Percentiles rank a stretch among this genome's conserved stretches.
Evolutionary conservation across 345 rosid species (phyloP).

Genomic region (Jatropha curcas): DNA sequence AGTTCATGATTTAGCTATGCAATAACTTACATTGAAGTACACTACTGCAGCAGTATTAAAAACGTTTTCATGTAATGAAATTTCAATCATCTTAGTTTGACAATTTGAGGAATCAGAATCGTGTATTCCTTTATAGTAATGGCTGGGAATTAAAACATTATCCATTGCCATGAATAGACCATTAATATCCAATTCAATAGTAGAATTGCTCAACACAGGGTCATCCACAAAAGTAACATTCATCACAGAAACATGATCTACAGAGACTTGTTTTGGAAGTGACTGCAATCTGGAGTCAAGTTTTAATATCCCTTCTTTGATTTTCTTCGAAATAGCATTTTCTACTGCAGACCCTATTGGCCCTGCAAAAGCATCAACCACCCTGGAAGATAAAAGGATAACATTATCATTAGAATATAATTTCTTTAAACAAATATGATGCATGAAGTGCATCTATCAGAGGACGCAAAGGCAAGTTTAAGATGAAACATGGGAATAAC

Average conservation of each 20-base stretch:
- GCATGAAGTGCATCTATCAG: neutral
- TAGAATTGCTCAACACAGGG: constrained; percentile 51
- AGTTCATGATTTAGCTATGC: neutral
- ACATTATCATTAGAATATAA: neutral
- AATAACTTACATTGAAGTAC: constrained; percentile 67
- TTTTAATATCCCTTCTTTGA: constrained; percentile 49
- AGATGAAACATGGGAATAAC: neutral
- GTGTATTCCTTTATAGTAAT: constrained; percentile 12
- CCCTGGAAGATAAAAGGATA: constrained; percentile 35
- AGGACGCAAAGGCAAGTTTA: neutral
- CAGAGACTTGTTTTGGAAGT: constrained; percentile 53
- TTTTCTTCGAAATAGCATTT: constrained; percentile 47
- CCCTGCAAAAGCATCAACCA: constrained; percentile 61
- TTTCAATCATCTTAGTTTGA: constrained; percentile 46
- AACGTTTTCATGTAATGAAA: constrained; percentile 60
- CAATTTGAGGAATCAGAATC: constrained; percentile 23
- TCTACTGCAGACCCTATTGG: constrained; percentile 55
- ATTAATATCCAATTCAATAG: constrained; percentile 46
- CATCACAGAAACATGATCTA: constrained; percentile 50
- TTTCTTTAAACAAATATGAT: neutral
- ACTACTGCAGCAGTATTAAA: constrained; percentile 55
- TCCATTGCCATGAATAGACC: constrained; percentile 52
- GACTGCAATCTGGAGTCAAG: constrained; percentile 63
- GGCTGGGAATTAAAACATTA: constrained; percentile 22
- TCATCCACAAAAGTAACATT: constrained; percentile 59